phyloP scores from a whole-genome alignment of 2,329 filamentous ascomycete species.

The Corinectria fuckeliana region DNA sequence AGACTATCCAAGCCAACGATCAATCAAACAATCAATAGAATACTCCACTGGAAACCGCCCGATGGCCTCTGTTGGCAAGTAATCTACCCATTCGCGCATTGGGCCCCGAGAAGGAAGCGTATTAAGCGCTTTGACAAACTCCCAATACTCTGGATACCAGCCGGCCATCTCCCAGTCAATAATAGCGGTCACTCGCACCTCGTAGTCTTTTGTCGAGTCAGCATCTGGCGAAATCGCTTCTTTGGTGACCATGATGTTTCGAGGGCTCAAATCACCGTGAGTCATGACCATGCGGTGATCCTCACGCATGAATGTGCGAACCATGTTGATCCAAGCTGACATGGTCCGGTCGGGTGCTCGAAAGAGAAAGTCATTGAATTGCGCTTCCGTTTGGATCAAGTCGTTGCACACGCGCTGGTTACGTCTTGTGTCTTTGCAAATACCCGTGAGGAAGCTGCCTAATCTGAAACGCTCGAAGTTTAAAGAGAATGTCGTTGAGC shows the following conservation, averaged over 20 bases:
- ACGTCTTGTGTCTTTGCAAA: neutral
- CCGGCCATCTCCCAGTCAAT: slow-evolving; percentile 13
- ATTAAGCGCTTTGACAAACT: neutral
- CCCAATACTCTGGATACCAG: neutral
- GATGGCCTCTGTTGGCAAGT: neutral
- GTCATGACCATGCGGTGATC: slow-evolving; percentile 1
- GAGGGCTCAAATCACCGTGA: neutral
- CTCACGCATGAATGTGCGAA: neutral
- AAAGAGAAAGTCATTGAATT: neutral
- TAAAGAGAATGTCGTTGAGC: neutral
- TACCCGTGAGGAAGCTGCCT: neutral
- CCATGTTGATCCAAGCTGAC: neutral
- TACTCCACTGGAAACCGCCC: neutral
- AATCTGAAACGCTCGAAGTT: neutral
- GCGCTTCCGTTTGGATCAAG: neutral
- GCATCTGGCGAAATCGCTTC: neutral
- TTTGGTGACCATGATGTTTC: slow-evolving; percentile 5
- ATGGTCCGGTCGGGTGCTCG: neutral
- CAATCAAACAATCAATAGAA: neutral
- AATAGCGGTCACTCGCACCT: neutral
- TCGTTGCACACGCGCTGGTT: neutral
- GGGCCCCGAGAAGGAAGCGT: neutral
- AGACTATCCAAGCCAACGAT: neutral
- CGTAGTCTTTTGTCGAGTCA: neutral
- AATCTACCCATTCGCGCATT: neutral